These are phyloP conservation scores for Scleromitrula shiraiana DNA, from an alignment of 2,329 filamentous ascomycete species.

Conservation along the genomic window DNA sequence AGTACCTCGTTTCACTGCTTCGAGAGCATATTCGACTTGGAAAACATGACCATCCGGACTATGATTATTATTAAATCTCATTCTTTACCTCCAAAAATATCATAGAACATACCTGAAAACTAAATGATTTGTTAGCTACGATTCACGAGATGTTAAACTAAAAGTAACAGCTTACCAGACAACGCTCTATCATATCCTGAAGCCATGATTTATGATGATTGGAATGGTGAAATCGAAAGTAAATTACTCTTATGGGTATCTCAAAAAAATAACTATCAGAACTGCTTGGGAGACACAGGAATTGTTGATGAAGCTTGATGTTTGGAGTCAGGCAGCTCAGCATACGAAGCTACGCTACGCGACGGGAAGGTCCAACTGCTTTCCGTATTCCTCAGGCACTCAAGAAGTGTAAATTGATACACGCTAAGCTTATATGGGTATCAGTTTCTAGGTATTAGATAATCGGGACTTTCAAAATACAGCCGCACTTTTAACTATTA, in stretches of 20 bases:
- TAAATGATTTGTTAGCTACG: conserved; percentile 34
- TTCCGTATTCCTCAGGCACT: conserved; percentile 5
- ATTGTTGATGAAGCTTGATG: conserved; percentile 14
- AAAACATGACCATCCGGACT: conserved; percentile 99
- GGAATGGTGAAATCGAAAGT: conserved; percentile 2
- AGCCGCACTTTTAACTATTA: too few relatives aligned
- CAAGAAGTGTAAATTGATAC: conserved; percentile 3
- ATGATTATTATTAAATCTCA: conserved; percentile 37
- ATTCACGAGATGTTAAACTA: conserved; percentile 32
- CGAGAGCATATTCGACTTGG: conserved; percentile 98
- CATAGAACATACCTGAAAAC: conserved; percentile 68
- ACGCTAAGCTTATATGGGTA: background rate
- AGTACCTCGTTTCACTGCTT: conserved; percentile 94
- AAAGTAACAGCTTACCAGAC: conserved; percentile 63
- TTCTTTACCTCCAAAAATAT: background rate
- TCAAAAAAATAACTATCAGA: conserved; percentile 6
- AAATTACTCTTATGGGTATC: conserved; percentile 12
- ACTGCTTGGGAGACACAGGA: conserved; percentile 12
- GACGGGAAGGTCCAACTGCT: conserved; percentile 7
- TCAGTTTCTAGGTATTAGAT: background rate
- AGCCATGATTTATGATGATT: conserved; percentile 52
- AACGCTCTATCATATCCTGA: conserved; percentile 98
- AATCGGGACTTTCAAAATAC: too few relatives aligned
- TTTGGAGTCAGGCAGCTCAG: conserved; percentile 21
- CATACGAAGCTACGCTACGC: conserved; percentile 23